phyloP scores from a whole-genome alignment of 2,329 filamentous ascomycete genomes.

The Samsoniella hepiali region DNA sequence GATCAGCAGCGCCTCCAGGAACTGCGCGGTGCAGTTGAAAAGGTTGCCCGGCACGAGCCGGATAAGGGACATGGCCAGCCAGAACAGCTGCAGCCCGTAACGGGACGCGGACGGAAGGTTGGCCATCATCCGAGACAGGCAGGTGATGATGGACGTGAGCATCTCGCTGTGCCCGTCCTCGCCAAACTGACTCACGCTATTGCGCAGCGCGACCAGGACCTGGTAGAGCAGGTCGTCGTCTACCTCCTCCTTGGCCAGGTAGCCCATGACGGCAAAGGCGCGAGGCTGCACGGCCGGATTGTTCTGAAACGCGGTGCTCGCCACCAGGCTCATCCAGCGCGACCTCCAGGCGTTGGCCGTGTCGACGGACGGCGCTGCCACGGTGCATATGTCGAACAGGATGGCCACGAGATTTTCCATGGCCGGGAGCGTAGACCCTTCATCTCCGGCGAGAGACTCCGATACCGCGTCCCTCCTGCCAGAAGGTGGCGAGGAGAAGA shows the following conservation, averaged over 20 bases:
- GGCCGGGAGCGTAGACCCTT: constrained; percentile 47
- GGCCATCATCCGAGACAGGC: constrained; percentile 67
- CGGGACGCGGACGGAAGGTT: constrained; percentile 64
- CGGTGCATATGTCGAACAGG: constrained; percentile 60
- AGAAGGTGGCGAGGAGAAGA: constrained; percentile 48
- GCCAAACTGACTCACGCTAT: constrained; percentile 61
- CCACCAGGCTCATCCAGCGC: constrained; percentile 70
- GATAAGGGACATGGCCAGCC: constrained; percentile 65
- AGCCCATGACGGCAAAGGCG: constrained; percentile 70
- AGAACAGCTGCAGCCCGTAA: constrained; percentile 67
- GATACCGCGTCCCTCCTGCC: constrained; percentile 52
- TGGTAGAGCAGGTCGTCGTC: constrained; percentile 70
- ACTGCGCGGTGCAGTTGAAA: constrained; percentile 64
- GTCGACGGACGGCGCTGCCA: constrained; percentile 62
- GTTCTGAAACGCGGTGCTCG: constrained; percentile 69
- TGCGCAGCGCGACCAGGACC: constrained; percentile 64
- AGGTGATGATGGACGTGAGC: constrained; percentile 64
- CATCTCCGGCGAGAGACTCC: constrained; percentile 52
- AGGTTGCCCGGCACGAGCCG: constrained; percentile 59
- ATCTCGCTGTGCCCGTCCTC: constrained; percentile 65
- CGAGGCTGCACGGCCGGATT: constrained; percentile 68
- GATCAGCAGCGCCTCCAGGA: constrained; percentile 61
- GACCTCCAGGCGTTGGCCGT: constrained; percentile 67
- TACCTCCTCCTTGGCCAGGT: constrained; percentile 66
- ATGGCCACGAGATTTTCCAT: constrained; percentile 61